Base-by-base conservation (phyloP, 805 yeast genomes). In the Wickerhamiella dianesei region DNA sequence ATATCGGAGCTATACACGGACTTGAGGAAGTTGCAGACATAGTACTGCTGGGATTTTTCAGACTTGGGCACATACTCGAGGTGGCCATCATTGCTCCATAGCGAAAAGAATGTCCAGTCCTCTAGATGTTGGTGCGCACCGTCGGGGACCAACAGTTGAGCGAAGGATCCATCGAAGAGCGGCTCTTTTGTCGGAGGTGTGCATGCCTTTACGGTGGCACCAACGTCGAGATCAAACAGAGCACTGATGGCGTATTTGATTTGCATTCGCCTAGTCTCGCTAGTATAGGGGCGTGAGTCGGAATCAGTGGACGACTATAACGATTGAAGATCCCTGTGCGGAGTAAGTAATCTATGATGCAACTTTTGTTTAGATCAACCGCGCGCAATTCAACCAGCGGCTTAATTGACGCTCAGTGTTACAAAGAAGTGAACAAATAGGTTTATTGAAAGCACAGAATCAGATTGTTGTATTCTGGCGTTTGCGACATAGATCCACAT, bases 221-320 rank as follows among this genome's bases (percentile, higher is more conserved):
- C 95, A 46, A 76, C 69, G 55, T 75, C 80, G 52, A 80, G 76
- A 59, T 86, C 92, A 60, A 86, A 87, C 63, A 82, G 88, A 1
- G 89, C 82, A 4, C 86, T 71, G 29, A 85, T 55, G 19, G 81
- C 70, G 56, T 70, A 80, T 45, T 74, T 74, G 14, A 75, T 73
- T 54, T 76, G 73, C 54, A 51, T 51, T 19, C n/a, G 40, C 39
- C 9, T 14, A 29, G 13, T 29, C 13, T 29, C 14, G 35, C 13
- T 29, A 14, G 9, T 29, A 29, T n/a, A n/a, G n/a, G n/a, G n/a
- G n/a, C n/a, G n/a, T n/a, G n/a, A n/a, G n/a, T n/a, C n/a, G n/a
- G n/a, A n/a, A n/a, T n/a, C n/a, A n/a, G n/a, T n/a, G n/a, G n/a
- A n/a, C n/a, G n/a, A n/a, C n/a, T n/a, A n/a, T n/a, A n/a, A n/a